Evolutionary conservation across 768 basidiomycete genomes (phyloP).

Genomic region (Xerocomellus chrysenteron): DNA sequence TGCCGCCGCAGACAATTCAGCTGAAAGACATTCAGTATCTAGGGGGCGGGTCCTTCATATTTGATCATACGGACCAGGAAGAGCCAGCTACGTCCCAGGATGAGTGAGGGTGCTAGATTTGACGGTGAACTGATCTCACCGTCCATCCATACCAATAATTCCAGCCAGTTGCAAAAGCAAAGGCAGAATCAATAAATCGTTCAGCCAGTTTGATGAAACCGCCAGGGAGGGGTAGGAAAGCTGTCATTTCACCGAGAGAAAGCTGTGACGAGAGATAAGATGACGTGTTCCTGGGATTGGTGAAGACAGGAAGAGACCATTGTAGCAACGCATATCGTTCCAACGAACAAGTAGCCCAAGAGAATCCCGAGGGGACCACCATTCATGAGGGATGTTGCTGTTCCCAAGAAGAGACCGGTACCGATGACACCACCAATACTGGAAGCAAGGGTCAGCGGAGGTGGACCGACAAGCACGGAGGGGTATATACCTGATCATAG

Average conservation of each 20-base stretch:
- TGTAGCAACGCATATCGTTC: neutral
- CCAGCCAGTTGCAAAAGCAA: neutral
- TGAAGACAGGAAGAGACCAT: neutral
- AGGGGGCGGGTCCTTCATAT: neutral
- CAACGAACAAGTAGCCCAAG: neutral
- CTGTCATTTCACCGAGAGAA: conserved; percentile 2
- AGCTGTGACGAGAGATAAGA: neutral
- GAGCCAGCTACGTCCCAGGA: neutral
- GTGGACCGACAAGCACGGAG: neutral
- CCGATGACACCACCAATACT: neutral
- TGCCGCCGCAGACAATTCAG: neutral
- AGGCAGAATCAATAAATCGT: too few species aligned
- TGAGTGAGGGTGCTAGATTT: neutral
- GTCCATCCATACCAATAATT: conserved; percentile 6
- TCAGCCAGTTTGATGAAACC: too few species aligned
- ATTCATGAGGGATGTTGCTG: neutral
- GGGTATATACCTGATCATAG: neutral
- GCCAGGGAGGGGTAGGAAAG: neutral
- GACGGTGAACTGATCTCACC: neutral
- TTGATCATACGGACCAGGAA: neutral
- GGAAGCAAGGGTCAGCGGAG: neutral
- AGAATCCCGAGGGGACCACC: conserved; percentile 2
- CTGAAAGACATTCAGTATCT: neutral
- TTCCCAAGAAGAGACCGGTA: neutral
- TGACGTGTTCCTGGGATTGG: neutral